A percentile compares a stretch with the other conserved stretches of the same genome.
Conservation (phyloP, 768 basidiomycete genomes). For the Phanerochaete sordida region DNA sequence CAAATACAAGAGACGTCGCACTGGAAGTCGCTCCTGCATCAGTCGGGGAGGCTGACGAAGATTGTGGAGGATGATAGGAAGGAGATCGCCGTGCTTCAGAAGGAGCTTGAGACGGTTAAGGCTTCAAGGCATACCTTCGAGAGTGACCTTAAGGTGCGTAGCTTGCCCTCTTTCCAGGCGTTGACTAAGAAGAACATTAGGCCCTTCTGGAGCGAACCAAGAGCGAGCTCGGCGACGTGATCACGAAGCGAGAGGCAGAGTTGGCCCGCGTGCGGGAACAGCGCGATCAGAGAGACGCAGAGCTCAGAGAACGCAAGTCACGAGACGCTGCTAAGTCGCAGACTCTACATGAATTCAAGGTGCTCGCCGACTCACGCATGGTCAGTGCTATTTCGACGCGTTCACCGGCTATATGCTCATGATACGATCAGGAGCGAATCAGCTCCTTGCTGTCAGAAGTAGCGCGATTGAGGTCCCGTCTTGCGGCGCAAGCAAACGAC, state of each 20-base stretch:
- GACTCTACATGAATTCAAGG: conserved; percentile 62
- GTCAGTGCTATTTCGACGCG: conserved; percentile 27
- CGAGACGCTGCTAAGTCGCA: conserved; percentile 56
- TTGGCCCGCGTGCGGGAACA: conserved; percentile 65
- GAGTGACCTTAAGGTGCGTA: conserved; percentile 9
- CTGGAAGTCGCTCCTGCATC: conserved; percentile 56
- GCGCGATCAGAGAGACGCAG: conserved; percentile 63
- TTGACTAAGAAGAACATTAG: conserved; percentile 22
- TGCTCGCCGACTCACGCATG: conserved; percentile 58
- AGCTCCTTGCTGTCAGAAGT: conserved; percentile 66
- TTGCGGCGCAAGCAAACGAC: conserved; percentile 72
- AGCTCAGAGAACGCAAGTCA: conserved; percentile 64
- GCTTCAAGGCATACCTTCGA: conserved; percentile 18
- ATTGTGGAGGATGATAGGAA: conserved; percentile 35
- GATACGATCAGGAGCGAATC: conserved; percentile 61
- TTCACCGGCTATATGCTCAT: background rate
- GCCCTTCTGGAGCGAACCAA: conserved; percentile 41
- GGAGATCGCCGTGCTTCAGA: conserved; percentile 39
- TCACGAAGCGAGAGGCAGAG: conserved; percentile 62
- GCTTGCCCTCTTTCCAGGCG: background rate
- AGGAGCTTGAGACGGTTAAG: conserved; percentile 40
- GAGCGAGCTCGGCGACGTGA: conserved; percentile 60
- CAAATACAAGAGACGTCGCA: conserved; percentile 42
- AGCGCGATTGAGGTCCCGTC: conserved; percentile 62
- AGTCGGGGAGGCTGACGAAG: conserved; percentile 46